Percentiles rank a stretch among this genome's conserved stretches.
These are phyloP conservation scores for Hypholoma sublateritium DNA, from an alignment of 768 basidiomycete genomes.

Conservation along the genomic window DNA sequence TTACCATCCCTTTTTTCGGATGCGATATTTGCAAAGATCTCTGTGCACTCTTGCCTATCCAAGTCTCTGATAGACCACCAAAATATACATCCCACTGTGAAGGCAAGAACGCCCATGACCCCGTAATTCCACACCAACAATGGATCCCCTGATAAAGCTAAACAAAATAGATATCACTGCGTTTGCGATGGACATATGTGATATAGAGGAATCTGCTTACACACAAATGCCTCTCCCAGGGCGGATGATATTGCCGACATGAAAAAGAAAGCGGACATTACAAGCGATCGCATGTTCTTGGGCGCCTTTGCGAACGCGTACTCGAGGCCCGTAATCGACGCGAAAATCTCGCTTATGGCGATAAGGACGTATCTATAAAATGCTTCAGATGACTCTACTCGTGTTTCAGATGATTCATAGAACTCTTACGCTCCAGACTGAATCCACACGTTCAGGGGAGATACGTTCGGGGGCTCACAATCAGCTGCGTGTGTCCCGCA, in stretches of 20 bases:
- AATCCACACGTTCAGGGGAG: conserved; percentile 74
- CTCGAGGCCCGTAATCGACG: conserved; percentile 80
- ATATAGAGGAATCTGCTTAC: conserved; percentile 33
- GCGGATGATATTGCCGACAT: conserved; percentile 61
- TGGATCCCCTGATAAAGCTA: conserved; percentile 68
- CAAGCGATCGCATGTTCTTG: conserved; percentile 82
- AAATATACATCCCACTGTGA: conserved; percentile 53
- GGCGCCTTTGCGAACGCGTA: conserved; percentile 90
- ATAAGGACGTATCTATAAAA: conserved; percentile 58
- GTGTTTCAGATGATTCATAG: background rate
- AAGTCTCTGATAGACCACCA: conserved; percentile 54
- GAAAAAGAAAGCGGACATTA: conserved; percentile 71
- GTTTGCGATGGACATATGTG: background rate
- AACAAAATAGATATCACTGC: background rate
- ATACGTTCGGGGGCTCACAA: conserved; percentile 41
- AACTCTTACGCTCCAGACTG: conserved; percentile 62
- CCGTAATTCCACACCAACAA: conserved; percentile 77
- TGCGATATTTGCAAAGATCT: too few species aligned
- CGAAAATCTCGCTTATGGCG: conserved; percentile 75
- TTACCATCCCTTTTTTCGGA: background rate
- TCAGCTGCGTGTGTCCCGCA: conserved; percentile 53
- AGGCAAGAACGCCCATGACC: conserved; percentile 56
- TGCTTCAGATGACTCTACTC: background rate
- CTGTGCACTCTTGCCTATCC: conserved; percentile 48
- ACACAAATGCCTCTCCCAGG: conserved; percentile 70